phyloP scores from a whole-genome alignment of 495 filamentous ascomycete genomes.

The Poronia punctata region DNA sequence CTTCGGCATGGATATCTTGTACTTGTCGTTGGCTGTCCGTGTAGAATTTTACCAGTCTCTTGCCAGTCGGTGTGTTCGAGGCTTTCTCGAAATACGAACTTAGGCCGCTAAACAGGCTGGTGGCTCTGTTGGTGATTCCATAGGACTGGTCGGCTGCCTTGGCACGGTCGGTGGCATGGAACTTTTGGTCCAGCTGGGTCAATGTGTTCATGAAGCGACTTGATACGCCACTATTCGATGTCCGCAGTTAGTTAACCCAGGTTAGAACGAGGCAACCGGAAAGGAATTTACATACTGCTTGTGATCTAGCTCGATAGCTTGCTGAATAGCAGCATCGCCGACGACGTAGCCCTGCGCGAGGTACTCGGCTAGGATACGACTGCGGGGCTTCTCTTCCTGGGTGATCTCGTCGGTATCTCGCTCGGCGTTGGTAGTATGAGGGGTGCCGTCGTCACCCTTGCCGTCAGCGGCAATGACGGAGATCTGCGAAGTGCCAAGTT shows the following conservation, averaged over 20 bases:
- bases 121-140: slow-evolving; percentile 61
- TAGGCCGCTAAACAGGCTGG: slow-evolving; percentile 57
- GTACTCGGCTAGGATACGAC: slow-evolving; percentile 91
- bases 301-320: slow-evolving; percentile 79
- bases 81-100: slow-evolving; percentile 90
- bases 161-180: slow-evolving; percentile 72
- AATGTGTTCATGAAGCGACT: slow-evolving; percentile 68
- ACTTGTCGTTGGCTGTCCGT: slow-evolving; percentile 73
- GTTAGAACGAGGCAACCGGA: not conserved
- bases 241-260: not conserved
- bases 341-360: slow-evolving; percentile 88
- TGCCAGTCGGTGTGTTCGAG: slow-evolving; percentile 72
- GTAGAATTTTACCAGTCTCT: slow-evolving; percentile 83
- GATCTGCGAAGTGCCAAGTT: slow-evolving; percentile 76
- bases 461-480: slow-evolving; percentile 62
- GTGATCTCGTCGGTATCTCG: slow-evolving; percentile 61
- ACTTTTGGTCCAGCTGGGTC: slow-evolving; percentile 68
- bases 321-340: slow-evolving; percentile 75
- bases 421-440: slow-evolving; percentile 39
- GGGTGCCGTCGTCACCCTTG: slow-evolving; percentile 55
- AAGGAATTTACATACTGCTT: slow-evolving; percentile 51
- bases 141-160: slow-evolving; percentile 68
- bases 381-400: slow-evolving; percentile 92
- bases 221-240: slow-evolving; percentile 51
- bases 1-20: slow-evolving; percentile 86